Evolutionary conservation across 139 green algal genomes (phyloP).

Genomic region (Mesotaenium endlicherianum): DNA sequence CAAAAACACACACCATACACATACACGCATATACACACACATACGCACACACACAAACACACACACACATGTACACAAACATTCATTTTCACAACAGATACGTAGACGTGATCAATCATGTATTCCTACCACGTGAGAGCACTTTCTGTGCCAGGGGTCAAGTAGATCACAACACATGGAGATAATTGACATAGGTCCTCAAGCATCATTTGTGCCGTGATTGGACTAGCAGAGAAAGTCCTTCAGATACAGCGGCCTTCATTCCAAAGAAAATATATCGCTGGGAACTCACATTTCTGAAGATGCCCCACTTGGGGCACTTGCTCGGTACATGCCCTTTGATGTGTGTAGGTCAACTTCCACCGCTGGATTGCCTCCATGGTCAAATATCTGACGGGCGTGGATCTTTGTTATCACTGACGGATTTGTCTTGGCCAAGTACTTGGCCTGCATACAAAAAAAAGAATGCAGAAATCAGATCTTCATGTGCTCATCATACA

Average conservation of each 20-base stretch:
- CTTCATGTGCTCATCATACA: not conserved
- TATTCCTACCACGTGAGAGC: not conserved
- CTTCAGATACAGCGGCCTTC: too few species aligned
- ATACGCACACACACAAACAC: too few species aligned
- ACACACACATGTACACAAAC: too few species aligned
- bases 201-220: not conserved
- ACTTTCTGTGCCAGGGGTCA: not conserved
- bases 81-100: too few species aligned
- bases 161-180: not conserved
- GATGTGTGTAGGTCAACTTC: slow-evolving; percentile 86
- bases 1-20: too few species aligned
- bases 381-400: slow-evolving; percentile 93
- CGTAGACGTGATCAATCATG: too few species aligned
- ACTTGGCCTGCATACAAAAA: not conserved
- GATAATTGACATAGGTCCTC: not conserved
- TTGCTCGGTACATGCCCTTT: slow-evolving; percentile 88
- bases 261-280: too few species aligned
- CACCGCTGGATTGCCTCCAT: slow-evolving; percentile 93
- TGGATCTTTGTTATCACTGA: slow-evolving; percentile 16
- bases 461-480: not conserved
- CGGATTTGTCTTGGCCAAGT: slow-evolving; percentile 33
- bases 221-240: not conserved
- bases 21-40: too few species aligned
- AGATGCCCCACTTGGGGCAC: slow-evolving; percentile 88
- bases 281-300: slow-evolving; percentile 68